Conservation (phyloP, 148 eudicot species). For the Nepenthes gracilis region DNA sequence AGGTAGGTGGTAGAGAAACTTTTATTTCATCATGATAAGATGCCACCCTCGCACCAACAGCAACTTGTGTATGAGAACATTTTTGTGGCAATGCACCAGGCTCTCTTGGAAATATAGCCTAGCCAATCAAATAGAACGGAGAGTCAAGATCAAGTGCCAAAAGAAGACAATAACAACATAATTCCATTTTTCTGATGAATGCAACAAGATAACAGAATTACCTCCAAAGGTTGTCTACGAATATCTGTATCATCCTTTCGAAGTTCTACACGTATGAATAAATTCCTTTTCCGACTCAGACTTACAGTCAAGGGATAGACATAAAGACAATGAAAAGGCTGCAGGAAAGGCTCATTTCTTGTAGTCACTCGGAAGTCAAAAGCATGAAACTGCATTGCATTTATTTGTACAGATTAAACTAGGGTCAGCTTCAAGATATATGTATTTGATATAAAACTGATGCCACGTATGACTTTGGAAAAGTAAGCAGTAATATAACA, state of each 20-base stretch:
- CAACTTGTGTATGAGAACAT: slow-evolving; percentile 87
- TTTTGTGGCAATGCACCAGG: slow-evolving; percentile 67
- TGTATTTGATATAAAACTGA: no score
- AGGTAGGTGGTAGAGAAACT: slow-evolving; percentile 84
- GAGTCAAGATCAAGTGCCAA: neutral
- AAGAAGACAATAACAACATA: neutral
- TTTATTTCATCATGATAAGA: slow-evolving; percentile 94
- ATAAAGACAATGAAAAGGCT: slow-evolving; percentile 94
- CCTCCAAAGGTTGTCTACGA: slow-evolving; percentile 88
- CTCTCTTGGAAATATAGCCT: slow-evolving; percentile 92
- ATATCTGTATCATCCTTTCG: slow-evolving; percentile 88
- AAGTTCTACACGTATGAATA: slow-evolving; percentile 90
- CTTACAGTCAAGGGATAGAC: slow-evolving; percentile 92
- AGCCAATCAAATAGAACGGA: slow-evolving; percentile 5
- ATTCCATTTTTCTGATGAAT: neutral
- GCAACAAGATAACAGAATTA: slow-evolving; percentile 7
- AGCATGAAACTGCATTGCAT: slow-evolving; percentile 74
- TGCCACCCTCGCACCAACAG: slow-evolving; percentile 90
- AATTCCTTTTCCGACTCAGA: slow-evolving; percentile 89
- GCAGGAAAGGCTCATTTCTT: slow-evolving; percentile 98
- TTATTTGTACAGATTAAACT: slow-evolving; percentile 5
- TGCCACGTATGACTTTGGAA: neutral
- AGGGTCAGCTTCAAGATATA: slow-evolving; percentile 2
- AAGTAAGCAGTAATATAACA: no score
- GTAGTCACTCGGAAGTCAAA: slow-evolving; percentile 92